These are phyloP conservation scores for Fusarium floridanum DNA, from an alignment of 2,329 filamentous ascomycete species.

Conservation along the genomic window DNA sequence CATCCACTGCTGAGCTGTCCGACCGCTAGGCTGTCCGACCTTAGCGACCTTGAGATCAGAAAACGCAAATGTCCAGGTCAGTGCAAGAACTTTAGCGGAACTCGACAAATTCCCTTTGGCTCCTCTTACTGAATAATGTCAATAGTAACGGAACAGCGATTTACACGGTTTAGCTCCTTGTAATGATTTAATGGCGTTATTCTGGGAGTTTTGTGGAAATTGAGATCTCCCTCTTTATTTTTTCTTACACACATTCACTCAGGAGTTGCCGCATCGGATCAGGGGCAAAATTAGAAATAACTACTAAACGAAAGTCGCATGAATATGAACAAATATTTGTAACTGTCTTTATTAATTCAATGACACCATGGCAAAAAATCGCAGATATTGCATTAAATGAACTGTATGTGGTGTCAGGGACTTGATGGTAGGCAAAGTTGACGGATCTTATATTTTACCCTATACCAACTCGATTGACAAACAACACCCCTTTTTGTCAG, in stretches of 20 bases:
- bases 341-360: background rate
- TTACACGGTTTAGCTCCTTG: background rate
- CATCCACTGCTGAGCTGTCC: background rate
- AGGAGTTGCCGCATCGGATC: background rate
- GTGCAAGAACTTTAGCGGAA: background rate
- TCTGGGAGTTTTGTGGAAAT: background rate
- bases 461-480: background rate
- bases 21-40: background rate
- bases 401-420: background rate
- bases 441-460: background rate
- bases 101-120: background rate
- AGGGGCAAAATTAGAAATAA: background rate
- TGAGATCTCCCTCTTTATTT: background rate
- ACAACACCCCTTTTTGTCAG: background rate
- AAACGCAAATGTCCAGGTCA: background rate
- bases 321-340: background rate
- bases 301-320: background rate
- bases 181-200: background rate
- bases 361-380: background rate
- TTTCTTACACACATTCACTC: background rate
- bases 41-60: background rate
- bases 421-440: background rate
- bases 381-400: background rate
- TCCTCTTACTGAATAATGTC: background rate
- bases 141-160: background rate